Conservation (phyloP, 306 rosid species). For the Elaeagnus macrophylla region DNA sequence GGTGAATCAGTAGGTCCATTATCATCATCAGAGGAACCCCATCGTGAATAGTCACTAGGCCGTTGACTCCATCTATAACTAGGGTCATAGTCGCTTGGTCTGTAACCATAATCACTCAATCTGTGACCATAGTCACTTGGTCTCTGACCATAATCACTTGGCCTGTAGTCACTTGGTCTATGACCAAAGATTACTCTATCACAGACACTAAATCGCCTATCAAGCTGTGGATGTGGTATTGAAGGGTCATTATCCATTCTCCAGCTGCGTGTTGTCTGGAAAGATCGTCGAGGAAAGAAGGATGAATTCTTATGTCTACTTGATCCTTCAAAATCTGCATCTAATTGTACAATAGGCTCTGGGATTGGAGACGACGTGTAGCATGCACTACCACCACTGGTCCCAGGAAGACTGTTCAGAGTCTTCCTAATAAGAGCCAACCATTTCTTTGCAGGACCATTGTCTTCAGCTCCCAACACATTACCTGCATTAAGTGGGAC, state of each 20-base stretch:
- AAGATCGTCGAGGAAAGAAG: constrained; percentile 86
- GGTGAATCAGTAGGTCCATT: constrained; percentile 86
- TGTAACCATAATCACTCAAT: constrained; percentile 54
- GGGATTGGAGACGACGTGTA: constrained; percentile 98
- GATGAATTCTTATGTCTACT: constrained; percentile 86
- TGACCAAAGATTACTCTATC: constrained; percentile 86
- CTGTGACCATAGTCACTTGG: constrained; percentile 70
- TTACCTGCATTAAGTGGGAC: constrained; percentile 99
- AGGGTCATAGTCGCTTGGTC: constrained; percentile 64
- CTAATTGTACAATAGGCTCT: constrained; percentile 64
- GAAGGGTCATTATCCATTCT: constrained; percentile 85
- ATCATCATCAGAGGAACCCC: constrained; percentile 98
- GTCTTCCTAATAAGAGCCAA: constrained; percentile 81
- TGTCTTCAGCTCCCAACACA: constrained; percentile 92
- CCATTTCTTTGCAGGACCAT: constrained; percentile 99
- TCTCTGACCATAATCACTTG: constrained; percentile 72
- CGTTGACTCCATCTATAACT: constrained; percentile 52
- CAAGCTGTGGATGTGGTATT: constrained; percentile 59
- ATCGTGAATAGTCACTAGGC: constrained; percentile 52
- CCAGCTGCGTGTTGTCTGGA: constrained; percentile 83
- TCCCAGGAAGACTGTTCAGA: constrained; percentile 87
- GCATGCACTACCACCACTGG: constrained; percentile 62
- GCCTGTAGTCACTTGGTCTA: constrained; percentile 74
- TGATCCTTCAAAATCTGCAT: constrained; percentile 98
- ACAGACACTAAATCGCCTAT: constrained; percentile 89